Evolutionary conservation across 2,329 filamentous ascomycete genomes (phyloP).

Genomic region (Trichoderma harzianum): DNA sequence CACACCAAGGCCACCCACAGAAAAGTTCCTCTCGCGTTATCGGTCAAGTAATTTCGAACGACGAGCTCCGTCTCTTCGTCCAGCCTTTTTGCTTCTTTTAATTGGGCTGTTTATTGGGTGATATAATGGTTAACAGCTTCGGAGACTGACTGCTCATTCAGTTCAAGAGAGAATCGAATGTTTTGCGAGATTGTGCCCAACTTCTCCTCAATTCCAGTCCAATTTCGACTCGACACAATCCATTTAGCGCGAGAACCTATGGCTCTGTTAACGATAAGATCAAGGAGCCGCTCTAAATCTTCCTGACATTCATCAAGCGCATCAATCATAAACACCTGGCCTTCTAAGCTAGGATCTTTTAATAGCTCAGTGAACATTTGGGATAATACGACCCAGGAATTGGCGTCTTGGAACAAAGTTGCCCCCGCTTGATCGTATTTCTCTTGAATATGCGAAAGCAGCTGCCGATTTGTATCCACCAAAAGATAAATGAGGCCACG

Average conservation of each 20-base stretch:
- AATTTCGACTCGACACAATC: slow-evolving; percentile 44
- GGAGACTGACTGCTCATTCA: slow-evolving; percentile 35
- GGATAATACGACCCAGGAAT: neutral
- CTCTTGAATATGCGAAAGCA: slow-evolving; percentile 34
- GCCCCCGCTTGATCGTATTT: slow-evolving; percentile 29
- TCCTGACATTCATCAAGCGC: slow-evolving; percentile 42
- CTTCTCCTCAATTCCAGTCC: slow-evolving; percentile 33
- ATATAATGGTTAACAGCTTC: slow-evolving; percentile 39
- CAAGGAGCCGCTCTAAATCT: slow-evolving; percentile 36
- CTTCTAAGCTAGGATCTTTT: neutral
- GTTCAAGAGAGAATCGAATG: slow-evolving; percentile 33
- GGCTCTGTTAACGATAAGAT: slow-evolving; percentile 27
- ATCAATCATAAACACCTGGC: slow-evolving; percentile 38
- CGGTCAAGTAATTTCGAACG: slow-evolving; percentile 21
- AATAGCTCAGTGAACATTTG: neutral
- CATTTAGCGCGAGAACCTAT: slow-evolving; percentile 33
- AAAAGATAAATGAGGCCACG: slow-evolving; percentile 43
- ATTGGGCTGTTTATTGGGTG: slow-evolving; percentile 28
- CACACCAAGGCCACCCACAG: slow-evolving; percentile 26
- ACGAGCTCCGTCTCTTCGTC: neutral
- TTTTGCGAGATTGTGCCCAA: slow-evolving; percentile 25
- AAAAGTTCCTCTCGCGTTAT: slow-evolving; percentile 36
- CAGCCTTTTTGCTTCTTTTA: slow-evolving; percentile 23
- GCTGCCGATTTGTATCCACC: slow-evolving; percentile 29
- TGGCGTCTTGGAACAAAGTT: neutral